These are phyloP conservation scores for Papiliotrema nemorosa DNA, from an alignment of 1,284 basidiomycete genomes.

Conservation along the genomic window DNA sequence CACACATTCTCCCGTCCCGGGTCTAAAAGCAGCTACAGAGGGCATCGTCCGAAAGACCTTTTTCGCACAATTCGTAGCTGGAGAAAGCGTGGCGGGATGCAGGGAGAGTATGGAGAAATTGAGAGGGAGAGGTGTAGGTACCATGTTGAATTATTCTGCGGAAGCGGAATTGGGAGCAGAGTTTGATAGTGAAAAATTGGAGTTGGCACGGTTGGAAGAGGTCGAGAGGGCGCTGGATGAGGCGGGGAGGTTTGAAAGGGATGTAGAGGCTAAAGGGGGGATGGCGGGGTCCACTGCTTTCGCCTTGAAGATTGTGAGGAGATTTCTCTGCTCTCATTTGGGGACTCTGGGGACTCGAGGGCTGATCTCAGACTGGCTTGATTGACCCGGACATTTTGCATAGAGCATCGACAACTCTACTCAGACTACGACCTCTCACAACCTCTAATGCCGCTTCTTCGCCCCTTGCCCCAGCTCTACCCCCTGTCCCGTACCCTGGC, in stretches of 20 bases:
- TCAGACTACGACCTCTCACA: slow-evolving; percentile 37
- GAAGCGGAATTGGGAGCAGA: slow-evolving; percentile 64
- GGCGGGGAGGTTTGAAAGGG: slow-evolving; percentile 72
- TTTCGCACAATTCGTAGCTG: slow-evolving; percentile 81
- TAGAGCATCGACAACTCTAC: slow-evolving; percentile 47
- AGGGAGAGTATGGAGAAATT: slow-evolving; percentile 63
- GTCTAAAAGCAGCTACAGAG: slow-evolving; percentile 64
- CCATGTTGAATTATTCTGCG: slow-evolving; percentile 79
- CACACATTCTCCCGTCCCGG: slow-evolving; percentile 59
- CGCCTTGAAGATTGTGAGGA: slow-evolving; percentile 70
- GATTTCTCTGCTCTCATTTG: neutral
- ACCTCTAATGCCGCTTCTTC: slow-evolving; percentile 25
- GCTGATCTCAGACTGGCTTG: slow-evolving; percentile 50
- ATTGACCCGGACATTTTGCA: slow-evolving; percentile 45
- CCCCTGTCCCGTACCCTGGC: slow-evolving; percentile 62
- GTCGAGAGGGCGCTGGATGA: slow-evolving; percentile 69
- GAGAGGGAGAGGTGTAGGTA: slow-evolving; percentile 65
- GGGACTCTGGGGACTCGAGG: too few relatives aligned
- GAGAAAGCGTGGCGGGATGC: slow-evolving; percentile 70
- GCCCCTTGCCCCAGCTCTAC: slow-evolving; percentile 15
- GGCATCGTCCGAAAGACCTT: slow-evolving; percentile 74
- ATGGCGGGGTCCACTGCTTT: slow-evolving; percentile 65
- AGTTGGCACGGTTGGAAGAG: slow-evolving; percentile 59
- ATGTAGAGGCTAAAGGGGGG: slow-evolving; percentile 28
- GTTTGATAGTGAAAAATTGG: slow-evolving; percentile 28